A percentile compares a stretch with the other conserved stretches of the same genome.
Conservation (phyloP, 352 stramenopile species). For the Halophytophthora polymorphica region DNA sequence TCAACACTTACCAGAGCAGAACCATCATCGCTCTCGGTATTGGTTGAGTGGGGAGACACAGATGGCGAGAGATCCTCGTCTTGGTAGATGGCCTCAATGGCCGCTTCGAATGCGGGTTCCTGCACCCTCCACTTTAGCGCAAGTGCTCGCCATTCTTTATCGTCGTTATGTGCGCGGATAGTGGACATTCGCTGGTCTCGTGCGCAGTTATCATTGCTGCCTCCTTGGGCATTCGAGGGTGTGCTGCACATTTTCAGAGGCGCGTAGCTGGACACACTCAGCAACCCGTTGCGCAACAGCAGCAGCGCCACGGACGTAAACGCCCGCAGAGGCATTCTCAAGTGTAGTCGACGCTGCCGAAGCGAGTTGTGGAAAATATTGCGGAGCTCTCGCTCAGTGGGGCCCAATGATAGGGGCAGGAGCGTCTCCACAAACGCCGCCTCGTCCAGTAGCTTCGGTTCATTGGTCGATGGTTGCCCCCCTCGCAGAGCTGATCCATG, state of each 20-base stretch:
- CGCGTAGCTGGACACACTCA: constrained; percentile 55
- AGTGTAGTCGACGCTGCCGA: constrained; percentile 45
- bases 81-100: constrained; percentile 47
- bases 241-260: constrained; percentile 21
- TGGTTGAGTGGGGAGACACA: not conserved
- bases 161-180: constrained; percentile 31
- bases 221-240: not conserved
- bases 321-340: constrained; percentile 55
- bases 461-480: not conserved
- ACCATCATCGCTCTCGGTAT: not conserved
- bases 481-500: no score
- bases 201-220: not conserved
- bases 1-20: no score
- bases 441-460: constrained; percentile 40
- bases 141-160: constrained; percentile 47
- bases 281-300: constrained; percentile 49
- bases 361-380: constrained; percentile 74
- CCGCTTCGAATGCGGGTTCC: constrained; percentile 47
- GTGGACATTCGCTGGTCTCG: constrained; percentile 12
- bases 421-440: constrained; percentile 43
- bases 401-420: constrained; percentile 39
- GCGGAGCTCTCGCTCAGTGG: constrained; percentile 44
- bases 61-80: constrained; percentile 11
- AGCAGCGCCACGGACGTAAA: constrained; percentile 65
- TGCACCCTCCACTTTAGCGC: constrained; percentile 49